A percentile compares a stretch with the other conserved stretches of the same genome.
Evolutionary conservation across 2,329 filamentous ascomycete species (phyloP).

Genomic region (Monilinia vaccinii-corymbosi): DNA sequence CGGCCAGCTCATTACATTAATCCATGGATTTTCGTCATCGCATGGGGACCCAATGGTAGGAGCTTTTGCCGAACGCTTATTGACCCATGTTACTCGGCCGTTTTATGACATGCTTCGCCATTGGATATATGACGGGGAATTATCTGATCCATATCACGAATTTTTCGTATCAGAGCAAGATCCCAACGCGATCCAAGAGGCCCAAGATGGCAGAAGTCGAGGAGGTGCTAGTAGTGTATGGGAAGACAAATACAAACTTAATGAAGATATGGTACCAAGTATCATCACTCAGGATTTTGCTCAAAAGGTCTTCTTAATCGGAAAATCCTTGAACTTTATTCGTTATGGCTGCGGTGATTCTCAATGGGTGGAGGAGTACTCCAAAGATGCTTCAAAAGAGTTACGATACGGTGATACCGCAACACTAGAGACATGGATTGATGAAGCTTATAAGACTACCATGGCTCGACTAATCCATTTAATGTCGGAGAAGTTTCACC

Average conservation of each 20-base stretch:
- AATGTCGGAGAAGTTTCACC: constrained; percentile 90
- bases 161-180: constrained; percentile 90
- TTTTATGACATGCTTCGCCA: constrained; percentile 94
- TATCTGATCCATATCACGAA: constrained; percentile 90
- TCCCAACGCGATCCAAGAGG: constrained; percentile 36
- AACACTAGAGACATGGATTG: constrained; percentile 84
- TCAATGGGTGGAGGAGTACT: constrained; percentile 92
- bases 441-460: constrained; percentile 94
- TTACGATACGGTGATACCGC: constrained; percentile 88
- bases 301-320: constrained; percentile 92
- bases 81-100: constrained; percentile 79
- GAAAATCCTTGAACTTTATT: constrained; percentile 97
- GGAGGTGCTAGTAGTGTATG: constrained; percentile 79
- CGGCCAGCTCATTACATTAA: constrained; percentile 85
- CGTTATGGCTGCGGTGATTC: constrained; percentile 90
- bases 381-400: constrained; percentile 85
- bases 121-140: constrained; percentile 97
- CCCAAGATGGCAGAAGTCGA: constrained; percentile 40
- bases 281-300: constrained; percentile 93
- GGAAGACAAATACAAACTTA: constrained; percentile 93
- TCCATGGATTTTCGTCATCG: constrained; percentile 86
- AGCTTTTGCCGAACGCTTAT: constrained; percentile 80
- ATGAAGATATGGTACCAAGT: constrained; percentile 77
- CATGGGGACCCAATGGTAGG: constrained; percentile 94
- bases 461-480: constrained; percentile 91